phyloP scores from a whole-genome alignment of 495 filamentous ascomycete species.

The Trichodelitschia bisporula region DNA sequence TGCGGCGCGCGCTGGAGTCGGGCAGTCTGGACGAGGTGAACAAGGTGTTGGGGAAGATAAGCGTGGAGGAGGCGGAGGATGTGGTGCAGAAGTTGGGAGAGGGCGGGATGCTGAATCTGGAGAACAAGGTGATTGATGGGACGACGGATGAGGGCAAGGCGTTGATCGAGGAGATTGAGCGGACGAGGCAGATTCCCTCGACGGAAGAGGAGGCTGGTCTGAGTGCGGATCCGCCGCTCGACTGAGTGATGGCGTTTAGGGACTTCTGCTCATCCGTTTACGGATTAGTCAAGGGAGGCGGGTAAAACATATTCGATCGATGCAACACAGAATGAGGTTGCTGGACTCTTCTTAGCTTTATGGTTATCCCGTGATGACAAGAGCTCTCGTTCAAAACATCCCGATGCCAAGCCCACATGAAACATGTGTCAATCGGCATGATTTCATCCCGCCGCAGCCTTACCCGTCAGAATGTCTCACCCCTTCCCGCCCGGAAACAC shows the following conservation, averaged over 20 bases:
- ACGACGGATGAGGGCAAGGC: slow-evolving; percentile 78
- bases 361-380: too few species aligned
- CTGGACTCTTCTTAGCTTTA: too few species aligned
- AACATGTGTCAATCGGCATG: too few species aligned
- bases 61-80: slow-evolving; percentile 77
- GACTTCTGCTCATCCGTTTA: too few species aligned
- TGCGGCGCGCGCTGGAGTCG: slow-evolving; percentile 59
- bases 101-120: slow-evolving; percentile 76
- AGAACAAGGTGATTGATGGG: slow-evolving; percentile 81
- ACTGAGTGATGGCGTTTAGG: slow-evolving; percentile 12
- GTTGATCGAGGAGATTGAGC: slow-evolving; percentile 55
- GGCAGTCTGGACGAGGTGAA: slow-evolving; percentile 87
- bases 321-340: too few species aligned
- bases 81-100: slow-evolving; percentile 64
- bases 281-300: too few species aligned
- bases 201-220: slow-evolving; percentile 11
- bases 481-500: too few species aligned
- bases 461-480: too few species aligned
- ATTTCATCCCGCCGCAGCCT: too few species aligned
- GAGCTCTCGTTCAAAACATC: too few species aligned
- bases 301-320: too few species aligned
- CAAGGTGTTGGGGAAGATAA: slow-evolving; percentile 84
- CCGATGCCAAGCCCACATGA: too few species aligned
- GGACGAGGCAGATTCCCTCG: slow-evolving; percentile 21
- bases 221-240: slow-evolving; percentile 14